Evolutionary conservation across 208 protist genomes (phyloP).

Genomic region (Herpetomonas samuelpessoai): DNA sequence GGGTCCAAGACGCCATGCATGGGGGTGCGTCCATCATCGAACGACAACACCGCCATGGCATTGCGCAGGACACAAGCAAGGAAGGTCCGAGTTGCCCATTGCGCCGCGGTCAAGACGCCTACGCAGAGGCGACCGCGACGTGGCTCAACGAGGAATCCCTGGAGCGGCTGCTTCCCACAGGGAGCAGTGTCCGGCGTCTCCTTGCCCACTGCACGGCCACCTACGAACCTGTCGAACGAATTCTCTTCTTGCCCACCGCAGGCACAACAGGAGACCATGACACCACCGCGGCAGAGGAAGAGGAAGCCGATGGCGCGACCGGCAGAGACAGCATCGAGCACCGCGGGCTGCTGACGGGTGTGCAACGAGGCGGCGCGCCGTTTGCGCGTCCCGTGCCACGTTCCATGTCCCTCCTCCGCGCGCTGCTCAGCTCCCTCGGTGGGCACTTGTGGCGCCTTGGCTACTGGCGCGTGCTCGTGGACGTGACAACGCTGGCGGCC

Average conservation of each 20-base stretch:
- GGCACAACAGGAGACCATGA: not conserved
- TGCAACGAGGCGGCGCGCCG: not conserved
- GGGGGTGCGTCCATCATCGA: too few relatives aligned
- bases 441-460: not conserved
- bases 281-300: not conserved
- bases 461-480: not conserved
- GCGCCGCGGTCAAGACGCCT: not conserved
- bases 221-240: constrained; percentile 4
- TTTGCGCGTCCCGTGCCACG: not conserved
- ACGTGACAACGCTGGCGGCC: not conserved
- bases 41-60: too few relatives aligned
- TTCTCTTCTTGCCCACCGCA: not conserved
- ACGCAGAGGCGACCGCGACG: not conserved
- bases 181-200: not conserved
- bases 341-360: too few relatives aligned
- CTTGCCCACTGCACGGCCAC: not conserved
- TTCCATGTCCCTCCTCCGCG: not conserved
- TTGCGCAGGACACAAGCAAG: too few relatives aligned
- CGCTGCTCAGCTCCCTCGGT: constrained; percentile 1
- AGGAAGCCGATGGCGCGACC: not conserved
- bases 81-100: not conserved
- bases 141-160: not conserved
- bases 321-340: too few relatives aligned
- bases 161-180: not conserved
- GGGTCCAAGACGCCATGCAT: too few relatives aligned